These are phyloP conservation scores for Paramyrothecium roridum DNA, from an alignment of 2,329 filamentous ascomycete species.

Conservation along the genomic window DNA sequence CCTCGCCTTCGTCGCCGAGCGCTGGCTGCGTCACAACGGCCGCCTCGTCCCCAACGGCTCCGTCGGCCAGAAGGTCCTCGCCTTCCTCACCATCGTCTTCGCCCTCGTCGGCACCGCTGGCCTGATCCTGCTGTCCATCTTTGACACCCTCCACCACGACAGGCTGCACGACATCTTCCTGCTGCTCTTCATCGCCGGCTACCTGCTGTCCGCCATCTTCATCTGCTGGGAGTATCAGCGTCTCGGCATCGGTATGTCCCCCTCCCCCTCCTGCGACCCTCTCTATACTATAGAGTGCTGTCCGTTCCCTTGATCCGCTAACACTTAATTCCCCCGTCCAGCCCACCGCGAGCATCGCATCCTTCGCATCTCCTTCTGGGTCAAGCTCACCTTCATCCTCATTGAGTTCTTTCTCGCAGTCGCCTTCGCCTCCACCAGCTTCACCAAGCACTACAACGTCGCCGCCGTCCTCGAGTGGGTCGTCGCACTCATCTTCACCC, in stretches of 20 bases:
- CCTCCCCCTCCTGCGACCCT: neutral
- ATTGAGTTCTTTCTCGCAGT: conserved; percentile 72
- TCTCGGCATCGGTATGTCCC: conserved; percentile 64
- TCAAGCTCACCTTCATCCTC: conserved; percentile 83
- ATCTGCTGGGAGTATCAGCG: conserved; percentile 89
- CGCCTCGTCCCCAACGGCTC: conserved; percentile 73
- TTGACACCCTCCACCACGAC: conserved; percentile 72
- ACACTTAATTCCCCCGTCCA: conserved; percentile 18
- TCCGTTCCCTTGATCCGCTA: neutral
- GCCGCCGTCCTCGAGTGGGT: conserved; percentile 78
- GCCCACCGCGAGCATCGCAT: conserved; percentile 72
- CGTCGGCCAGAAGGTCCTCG: conserved; percentile 59
- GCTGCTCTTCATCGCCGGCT: conserved; percentile 79
- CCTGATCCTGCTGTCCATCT: conserved; percentile 79
- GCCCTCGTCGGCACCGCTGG: conserved; percentile 75
- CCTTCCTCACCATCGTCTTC: conserved; percentile 58
- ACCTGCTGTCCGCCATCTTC: conserved; percentile 80
- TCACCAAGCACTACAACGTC: conserved; percentile 49
- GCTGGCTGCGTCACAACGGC: conserved; percentile 79
- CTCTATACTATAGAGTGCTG: neutral
- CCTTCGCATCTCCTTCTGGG: conserved; percentile 76
- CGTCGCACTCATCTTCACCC: conserved; percentile 80
- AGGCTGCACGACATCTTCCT: conserved; percentile 73
- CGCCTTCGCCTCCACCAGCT: conserved; percentile 63
- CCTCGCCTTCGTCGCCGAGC: conserved; percentile 74